Evolutionary conservation across 83 land plant genomes (phyloP).

Genomic region (Picea abies): DNA sequence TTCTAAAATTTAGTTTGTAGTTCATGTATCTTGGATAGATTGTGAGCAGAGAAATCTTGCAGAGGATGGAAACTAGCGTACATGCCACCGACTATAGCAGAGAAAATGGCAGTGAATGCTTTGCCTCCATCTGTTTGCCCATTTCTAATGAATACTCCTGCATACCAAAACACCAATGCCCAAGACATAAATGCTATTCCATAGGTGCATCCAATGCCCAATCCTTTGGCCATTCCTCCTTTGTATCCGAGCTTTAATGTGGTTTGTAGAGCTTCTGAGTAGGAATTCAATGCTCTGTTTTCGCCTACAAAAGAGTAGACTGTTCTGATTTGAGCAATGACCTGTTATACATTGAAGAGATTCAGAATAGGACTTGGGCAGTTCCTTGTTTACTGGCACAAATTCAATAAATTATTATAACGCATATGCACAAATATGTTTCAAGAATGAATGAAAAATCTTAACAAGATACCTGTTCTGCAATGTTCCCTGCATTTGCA

Average conservation of each 20-base stretch:
- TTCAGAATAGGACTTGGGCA: conserved; percentile 1
- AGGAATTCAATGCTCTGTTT: conserved; percentile 60
- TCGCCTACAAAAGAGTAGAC: conserved; percentile 92
- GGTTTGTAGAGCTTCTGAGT: conserved; percentile 72
- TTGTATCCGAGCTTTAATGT: conserved; percentile 80
- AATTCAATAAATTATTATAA: neutral
- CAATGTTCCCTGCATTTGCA: conserved; percentile 82
- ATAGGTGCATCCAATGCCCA: conserved; percentile 88
- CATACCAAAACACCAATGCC: conserved; percentile 95
- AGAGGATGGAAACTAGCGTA: conserved; percentile 34
- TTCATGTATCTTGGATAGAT: conserved; percentile 5
- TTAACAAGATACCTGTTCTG: conserved; percentile 60
- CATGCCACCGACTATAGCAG: conserved; percentile 93
- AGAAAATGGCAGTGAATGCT: conserved; percentile 89
- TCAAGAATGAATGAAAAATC: neutral
- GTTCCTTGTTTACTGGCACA: neutral
- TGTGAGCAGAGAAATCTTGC: neutral
- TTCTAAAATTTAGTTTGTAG: conserved; percentile 9
- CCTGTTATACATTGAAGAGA: conserved; percentile 27
- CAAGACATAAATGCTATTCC: conserved; percentile 92
- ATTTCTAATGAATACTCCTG: conserved; percentile 79
- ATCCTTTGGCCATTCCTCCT: conserved; percentile 89
- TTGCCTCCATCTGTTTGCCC: conserved; percentile 90
- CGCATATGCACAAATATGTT: neutral
- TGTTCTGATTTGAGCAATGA: conserved; percentile 82